phyloP scores from a whole-genome alignment of 352 stramenopile genomes.

The Pythium graminicola region DNA sequence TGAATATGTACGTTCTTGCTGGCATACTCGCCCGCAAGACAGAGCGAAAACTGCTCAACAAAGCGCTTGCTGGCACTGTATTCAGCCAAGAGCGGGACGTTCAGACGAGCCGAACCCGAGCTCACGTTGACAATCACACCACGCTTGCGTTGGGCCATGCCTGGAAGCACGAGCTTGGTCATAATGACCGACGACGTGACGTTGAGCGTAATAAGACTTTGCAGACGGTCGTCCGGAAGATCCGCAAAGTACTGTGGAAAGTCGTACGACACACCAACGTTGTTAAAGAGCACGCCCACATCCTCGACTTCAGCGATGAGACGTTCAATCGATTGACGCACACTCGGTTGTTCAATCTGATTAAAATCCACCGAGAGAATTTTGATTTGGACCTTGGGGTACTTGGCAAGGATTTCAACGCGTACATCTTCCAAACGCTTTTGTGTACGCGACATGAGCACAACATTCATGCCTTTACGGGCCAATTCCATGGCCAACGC shows the following conservation, averaged over 20 bases:
- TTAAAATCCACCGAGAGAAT: conserved; percentile 93
- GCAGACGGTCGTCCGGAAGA: conserved; percentile 90
- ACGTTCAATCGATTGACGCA: conserved; percentile 45
- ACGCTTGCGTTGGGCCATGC: conserved; percentile 93
- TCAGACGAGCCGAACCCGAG: conserved; percentile 93
- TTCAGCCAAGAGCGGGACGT: conserved; percentile 93
- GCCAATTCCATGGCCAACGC: conserved; percentile 92
- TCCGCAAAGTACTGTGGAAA: conserved; percentile 98
- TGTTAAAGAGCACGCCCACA: conserved; percentile 98
- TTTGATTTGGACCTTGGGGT: conserved; percentile 83
- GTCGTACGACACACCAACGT: conserved; percentile 98
- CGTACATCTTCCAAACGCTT: conserved; percentile 91
- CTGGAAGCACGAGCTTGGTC: conserved; percentile 84
- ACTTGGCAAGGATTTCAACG: conserved; percentile 92
- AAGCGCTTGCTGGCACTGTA: conserved; percentile 98
- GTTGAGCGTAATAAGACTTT: conserved; percentile 89
- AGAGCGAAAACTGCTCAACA: conserved; percentile 96
- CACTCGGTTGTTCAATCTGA: conserved; percentile 73
- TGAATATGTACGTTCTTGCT: conserved; percentile 92
- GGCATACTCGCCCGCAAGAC: conserved; percentile 93
- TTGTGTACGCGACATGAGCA: conserved; percentile 97
- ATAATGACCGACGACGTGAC: conserved; percentile 69
- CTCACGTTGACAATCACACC: conserved; percentile 97
- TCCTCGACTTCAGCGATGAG: conserved; percentile 80
- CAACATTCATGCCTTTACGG: conserved; percentile 95